These are phyloP conservation scores for Gymnopilus junonius DNA, from an alignment of 768 basidiomycete species.

Conservation along the genomic window DNA sequence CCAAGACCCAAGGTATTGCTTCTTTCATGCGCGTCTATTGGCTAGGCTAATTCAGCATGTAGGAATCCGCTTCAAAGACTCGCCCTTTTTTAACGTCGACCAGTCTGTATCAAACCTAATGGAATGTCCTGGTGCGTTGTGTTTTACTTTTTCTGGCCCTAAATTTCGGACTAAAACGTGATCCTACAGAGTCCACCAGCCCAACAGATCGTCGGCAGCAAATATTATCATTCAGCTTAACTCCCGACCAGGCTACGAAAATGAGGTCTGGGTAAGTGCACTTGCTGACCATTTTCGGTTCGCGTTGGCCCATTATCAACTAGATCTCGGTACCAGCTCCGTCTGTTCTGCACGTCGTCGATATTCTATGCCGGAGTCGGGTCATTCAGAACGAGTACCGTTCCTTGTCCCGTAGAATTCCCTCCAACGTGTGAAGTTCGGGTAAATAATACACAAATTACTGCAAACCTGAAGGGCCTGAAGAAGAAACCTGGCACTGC, in stretches of 20 bases:
- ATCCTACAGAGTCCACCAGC: conserved; percentile 67
- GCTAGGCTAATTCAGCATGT: conserved; percentile 19
- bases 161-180: not conserved
- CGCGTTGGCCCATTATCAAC: conserved; percentile 5
- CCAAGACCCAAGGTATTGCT: conserved; percentile 35
- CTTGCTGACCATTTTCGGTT: conserved; percentile 9
- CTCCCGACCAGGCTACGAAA: conserved; percentile 63
- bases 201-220: conserved; percentile 78
- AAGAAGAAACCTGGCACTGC: conserved; percentile 96
- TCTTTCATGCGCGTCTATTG: conserved; percentile 10
- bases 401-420: conserved; percentile 84
- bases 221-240: conserved; percentile 65
- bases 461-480: conserved; percentile 83
- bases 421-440: conserved; percentile 91
- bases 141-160: conserved; percentile 6
- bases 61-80: conserved; percentile 80
- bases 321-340: conserved; percentile 77
- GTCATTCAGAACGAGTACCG: conserved; percentile 54
- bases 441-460: conserved; percentile 71
- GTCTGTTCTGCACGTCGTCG: conserved; percentile 89
- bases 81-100: conserved; percentile 76
- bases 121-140: conserved; percentile 76
- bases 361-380: conserved; percentile 61
- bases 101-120: conserved; percentile 65
- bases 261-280: conserved; percentile 58